Conservation (phyloP, 805 yeast species). For the Yueomyces sinensis region DNA sequence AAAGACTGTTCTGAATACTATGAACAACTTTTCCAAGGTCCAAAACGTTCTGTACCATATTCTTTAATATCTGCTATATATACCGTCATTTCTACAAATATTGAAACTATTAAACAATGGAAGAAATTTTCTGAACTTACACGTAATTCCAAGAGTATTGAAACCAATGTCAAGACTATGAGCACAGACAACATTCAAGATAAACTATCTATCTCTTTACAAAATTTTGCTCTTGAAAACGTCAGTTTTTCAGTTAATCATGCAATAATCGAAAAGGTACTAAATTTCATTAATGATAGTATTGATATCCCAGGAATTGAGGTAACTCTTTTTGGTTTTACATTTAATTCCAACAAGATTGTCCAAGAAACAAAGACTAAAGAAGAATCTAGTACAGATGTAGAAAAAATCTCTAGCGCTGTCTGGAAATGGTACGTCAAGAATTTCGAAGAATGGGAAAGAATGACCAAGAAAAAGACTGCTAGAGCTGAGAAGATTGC, state of each 20-base stretch:
- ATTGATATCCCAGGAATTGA: conserved; percentile 44
- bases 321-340: conserved; percentile 42
- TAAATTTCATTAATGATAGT: conserved; percentile 45
- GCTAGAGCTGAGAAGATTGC: background rate
- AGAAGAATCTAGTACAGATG: background rate
- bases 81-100: conserved; percentile 27
- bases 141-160: conserved; percentile 35
- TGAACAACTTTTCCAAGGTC: conserved; percentile 41
- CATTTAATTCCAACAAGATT: conserved; percentile 18
- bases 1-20: conserved; percentile 29
- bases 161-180: conserved; percentile 17
- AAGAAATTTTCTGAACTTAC: conserved; percentile 43
- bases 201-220: conserved; percentile 26
- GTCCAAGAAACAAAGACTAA: too few relatives aligned
- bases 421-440: conserved; percentile 47
- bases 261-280: conserved; percentile 37
- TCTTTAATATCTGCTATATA: conserved; percentile 35
- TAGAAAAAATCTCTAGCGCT: conserved; percentile 14
- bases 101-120: conserved; percentile 35
- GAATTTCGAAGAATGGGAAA: conserved; percentile 39
- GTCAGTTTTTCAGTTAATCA: conserved; percentile 35
- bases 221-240: conserved; percentile 42
- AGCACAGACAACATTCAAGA: conserved; percentile 4
- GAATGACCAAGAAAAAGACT: conserved; percentile 29
- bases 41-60: conserved; percentile 36